Evolutionary conservation across 495 filamentous ascomycete species (phyloP), one percentile per base, ranked within the genome.

Genomic region (Aspergillus ostianus): DNA sequence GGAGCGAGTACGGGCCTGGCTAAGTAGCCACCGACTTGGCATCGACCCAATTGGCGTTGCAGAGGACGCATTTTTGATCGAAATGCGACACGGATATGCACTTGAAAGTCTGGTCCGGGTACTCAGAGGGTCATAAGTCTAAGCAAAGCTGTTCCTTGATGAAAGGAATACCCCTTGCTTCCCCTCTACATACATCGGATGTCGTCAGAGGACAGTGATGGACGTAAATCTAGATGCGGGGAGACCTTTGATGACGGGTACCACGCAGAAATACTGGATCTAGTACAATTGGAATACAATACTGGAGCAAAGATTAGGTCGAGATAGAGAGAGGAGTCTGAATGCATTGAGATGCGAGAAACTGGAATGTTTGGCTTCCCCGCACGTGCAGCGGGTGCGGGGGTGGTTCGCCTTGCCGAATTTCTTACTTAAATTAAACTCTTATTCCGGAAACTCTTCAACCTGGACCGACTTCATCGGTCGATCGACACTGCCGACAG

Each of bases 331-430:
- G 12, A 41, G 8, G 13, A 17, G 36, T 2, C 13, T 41, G 29
- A 41, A 41, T 41, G 9, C 9, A 41, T 17, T 6, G 12, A 4
- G 5, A 13, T 9, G 49, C 29, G 49, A 29, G 23, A 29, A 51
- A 29, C 15, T 51, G 20, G 15, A 15, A 15, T 20, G 23, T 10
- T 46, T 21, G 30, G 8, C 41, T 55, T 55, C 53, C 53, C 53
- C 53, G 18, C 53, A 55, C 36, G 30, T 46, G 53, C 32, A 26
- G 36, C 21, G 52, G 52, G 44, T 45, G 57, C 57, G 57, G 48
- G 50, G 48, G 44, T 58, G 23, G 23, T 15, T 44, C 13, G 36
- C 47, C 63, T 51, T 63, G 29, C 36, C 61, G 15, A 53, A 47
- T 30, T 26, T 45, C 30, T 19, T 27, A n/a, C n/a, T n/a, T n/a